Evolutionary conservation across 2,329 filamentous ascomycete species (phyloP), one percentile per base, ranked within the genome.

Genomic region (Exophiala phaeomuriformis): DNA sequence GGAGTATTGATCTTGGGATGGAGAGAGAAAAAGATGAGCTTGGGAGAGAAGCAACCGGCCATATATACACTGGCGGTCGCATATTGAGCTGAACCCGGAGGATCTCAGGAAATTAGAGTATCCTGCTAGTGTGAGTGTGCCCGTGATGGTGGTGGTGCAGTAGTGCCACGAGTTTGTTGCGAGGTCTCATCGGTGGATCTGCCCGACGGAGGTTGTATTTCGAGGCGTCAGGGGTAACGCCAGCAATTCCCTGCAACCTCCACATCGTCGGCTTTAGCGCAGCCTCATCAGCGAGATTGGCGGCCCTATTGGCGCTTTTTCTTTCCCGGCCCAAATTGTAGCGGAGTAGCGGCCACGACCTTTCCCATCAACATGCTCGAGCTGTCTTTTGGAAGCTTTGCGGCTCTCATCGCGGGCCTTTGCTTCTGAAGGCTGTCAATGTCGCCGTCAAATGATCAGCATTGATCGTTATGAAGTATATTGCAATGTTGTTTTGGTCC

Each of bases 1-100:
- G 56, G 56, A 58, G 44, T 58, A n/a, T 58, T 41, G 53, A 60
- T 58, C 48, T 46, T 51, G 33, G 37, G 53, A 56, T 54, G 56
- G 47, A 50, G 55, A 51, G 50, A 48, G 45, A 48, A 40, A 52
- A 52, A 48, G 33, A 41, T 19, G 7, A 42, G 42, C 35, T 37
- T 42, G 6, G 19, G 43, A 44, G 51, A 52, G 42, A 35, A 29
- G n/a, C 39, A 9, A n/a, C 33, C 32, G 28, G 30, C 47, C 39
- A 54, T 54, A 55, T 55, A 57, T 49, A 49, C 32, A 10, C 5
- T 9, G 3, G n/a, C 29, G 27, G n/a, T n/a, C n/a, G 52, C 32
- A 35, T 3, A 41, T 45, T 5, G 8, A 27, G 39, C 4, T 19
- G 39, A 27, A 41, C n/a, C 39, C 8, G 19, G 12, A 41, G 9